These are phyloP conservation scores for Stachybotrys echinatus DNA, from an alignment of 2,329 filamentous ascomycete genomes.

Conservation along the genomic window DNA sequence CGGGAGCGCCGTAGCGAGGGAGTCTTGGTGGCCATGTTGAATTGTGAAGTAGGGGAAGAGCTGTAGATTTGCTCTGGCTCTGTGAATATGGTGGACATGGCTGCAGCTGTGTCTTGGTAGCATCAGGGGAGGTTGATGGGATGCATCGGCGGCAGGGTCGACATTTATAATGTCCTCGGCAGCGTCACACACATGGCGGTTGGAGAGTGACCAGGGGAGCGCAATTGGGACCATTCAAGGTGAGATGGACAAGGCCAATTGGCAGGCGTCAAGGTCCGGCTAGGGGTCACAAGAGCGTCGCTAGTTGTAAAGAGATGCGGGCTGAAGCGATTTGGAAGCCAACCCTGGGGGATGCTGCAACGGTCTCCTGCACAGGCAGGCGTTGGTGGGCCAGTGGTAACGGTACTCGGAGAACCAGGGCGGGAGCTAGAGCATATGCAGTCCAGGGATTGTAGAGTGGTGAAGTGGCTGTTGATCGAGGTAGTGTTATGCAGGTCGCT, in stretches of 20 bases:
- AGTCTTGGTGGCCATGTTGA: conserved; percentile 10
- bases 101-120: conserved; percentile 12
- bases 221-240: not conserved
- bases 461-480: conserved; percentile 6
- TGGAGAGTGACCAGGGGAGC: conserved; percentile 4
- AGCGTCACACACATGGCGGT: conserved; percentile 29
- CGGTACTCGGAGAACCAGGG: not conserved
- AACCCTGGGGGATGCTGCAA: not conserved
- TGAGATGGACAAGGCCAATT: not conserved
- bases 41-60: conserved; percentile 8
- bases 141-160: conserved; percentile 25
- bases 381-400: conserved; percentile 4
- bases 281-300: not conserved
- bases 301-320: not conserved
- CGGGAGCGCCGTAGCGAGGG: conserved; percentile 34
- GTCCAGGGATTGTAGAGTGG: conserved; percentile 11
- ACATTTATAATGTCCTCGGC: conserved; percentile 28
- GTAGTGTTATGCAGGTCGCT: conserved; percentile 25
- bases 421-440: conserved; percentile 1
- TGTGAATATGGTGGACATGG: conserved; percentile 15
- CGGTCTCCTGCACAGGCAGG: not conserved
- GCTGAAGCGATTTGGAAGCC: not conserved
- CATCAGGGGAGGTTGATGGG: conserved; percentile 16
- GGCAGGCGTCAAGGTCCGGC: not conserved
- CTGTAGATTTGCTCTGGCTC: conserved; percentile 15